Conservation (phyloP, 129 eudicot genomes). For the Apium graveolens region DNA sequence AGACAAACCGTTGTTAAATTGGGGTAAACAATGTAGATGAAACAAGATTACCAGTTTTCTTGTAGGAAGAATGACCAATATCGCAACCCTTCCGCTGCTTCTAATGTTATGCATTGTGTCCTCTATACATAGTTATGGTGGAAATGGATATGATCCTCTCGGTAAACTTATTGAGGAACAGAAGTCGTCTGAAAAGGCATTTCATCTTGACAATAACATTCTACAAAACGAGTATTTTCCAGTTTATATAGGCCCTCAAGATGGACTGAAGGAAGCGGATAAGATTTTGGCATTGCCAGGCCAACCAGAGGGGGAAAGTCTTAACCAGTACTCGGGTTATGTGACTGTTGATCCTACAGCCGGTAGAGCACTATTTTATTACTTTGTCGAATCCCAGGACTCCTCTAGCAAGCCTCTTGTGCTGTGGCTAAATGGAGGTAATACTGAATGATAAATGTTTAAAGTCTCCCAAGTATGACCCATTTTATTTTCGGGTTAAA, state of each 20-base stretch:
- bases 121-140: conserved; percentile 26
- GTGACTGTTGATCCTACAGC: conserved; percentile 51
- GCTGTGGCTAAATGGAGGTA: conserved; percentile 80
- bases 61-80: conserved; percentile 17
- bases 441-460: background rate
- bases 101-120: conserved; percentile 18
- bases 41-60: background rate
- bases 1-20: no score
- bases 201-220: conserved; percentile 1
- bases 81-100: conserved; percentile 13
- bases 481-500: no score
- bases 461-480: no score
- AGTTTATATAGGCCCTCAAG: conserved; percentile 41
- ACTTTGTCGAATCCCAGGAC: conserved; percentile 38
- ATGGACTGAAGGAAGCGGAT: conserved; percentile 44
- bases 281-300: conserved; percentile 52
- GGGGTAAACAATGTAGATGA: background rate
- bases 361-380: conserved; percentile 50
- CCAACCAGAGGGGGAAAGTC: conserved; percentile 40
- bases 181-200: conserved; percentile 12
- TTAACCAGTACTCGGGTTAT: conserved; percentile 66
- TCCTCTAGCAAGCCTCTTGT: conserved; percentile 53
- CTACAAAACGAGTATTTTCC: conserved; percentile 8
- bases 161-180: conserved; percentile 18
- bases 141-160: conserved; percentile 34